phyloP scores from a whole-genome alignment of 2,329 filamentous ascomycete genomes.

The Didymellaceae sp. region DNA sequence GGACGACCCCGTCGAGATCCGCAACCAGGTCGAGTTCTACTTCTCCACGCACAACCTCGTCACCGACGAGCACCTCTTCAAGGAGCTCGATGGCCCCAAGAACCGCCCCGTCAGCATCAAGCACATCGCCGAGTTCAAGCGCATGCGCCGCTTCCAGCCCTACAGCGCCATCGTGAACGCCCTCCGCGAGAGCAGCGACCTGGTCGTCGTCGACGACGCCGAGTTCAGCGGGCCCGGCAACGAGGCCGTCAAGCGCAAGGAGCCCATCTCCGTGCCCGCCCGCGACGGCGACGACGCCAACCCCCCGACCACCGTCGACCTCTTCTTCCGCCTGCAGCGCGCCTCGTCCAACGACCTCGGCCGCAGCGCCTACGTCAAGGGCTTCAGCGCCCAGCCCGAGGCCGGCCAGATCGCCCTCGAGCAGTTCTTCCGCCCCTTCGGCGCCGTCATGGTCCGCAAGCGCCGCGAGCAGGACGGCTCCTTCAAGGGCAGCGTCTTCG shows the following conservation, averaged over 20 bases:
- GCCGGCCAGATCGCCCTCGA: conserved; percentile 93
- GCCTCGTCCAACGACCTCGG: conserved; percentile 70
- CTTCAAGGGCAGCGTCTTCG: conserved; percentile 97
- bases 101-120: conserved; percentile 84
- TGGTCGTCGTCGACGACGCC: conserved; percentile 77
- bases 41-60: conserved; percentile 91
- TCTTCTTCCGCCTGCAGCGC: conserved; percentile 57
- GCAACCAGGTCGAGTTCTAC: conserved; percentile 95
- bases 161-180: conserved; percentile 84
- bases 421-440: conserved; percentile 84
- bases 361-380: conserved; percentile 88
- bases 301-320: conserved; percentile 46
- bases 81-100: conserved; percentile 74
- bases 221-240: conserved; percentile 58
- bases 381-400: conserved; percentile 80
- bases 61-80: conserved; percentile 85
- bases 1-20: conserved; percentile 80
- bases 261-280: conserved; percentile 58
- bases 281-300: conserved; percentile 39
- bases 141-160: conserved; percentile 94
- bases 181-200: conserved; percentile 74
- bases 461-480: conserved; percentile 71
- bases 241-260: conserved; percentile 70
- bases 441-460: conserved; percentile 81
- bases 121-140: conserved; percentile 84